Percentiles rank a stretch among this genome's conserved stretches.
Conservation (phyloP, 345 rosid species). For the Eucalyptus guilfoylei region DNA sequence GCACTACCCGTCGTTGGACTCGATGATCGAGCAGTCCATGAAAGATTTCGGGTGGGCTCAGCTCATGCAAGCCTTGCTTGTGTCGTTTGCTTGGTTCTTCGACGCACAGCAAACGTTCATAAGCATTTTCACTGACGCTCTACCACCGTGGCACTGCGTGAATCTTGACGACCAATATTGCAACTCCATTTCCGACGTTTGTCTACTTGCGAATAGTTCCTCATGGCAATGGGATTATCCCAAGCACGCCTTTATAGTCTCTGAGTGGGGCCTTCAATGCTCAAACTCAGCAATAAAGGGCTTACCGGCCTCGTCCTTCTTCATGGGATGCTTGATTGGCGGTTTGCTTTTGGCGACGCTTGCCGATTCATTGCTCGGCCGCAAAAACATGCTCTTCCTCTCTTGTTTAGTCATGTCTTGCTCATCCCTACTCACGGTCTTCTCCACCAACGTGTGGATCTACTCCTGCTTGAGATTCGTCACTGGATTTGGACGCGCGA, state of each 20-base stretch:
- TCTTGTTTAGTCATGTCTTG: slow-evolving; percentile 33
- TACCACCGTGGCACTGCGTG: slow-evolving; percentile 49
- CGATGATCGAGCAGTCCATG: slow-evolving; percentile 21
- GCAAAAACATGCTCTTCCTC: slow-evolving; percentile 39
- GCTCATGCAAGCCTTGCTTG: slow-evolving; percentile 35
- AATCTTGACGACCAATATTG: neutral
- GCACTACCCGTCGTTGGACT: slow-evolving; percentile 15
- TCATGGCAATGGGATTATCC: slow-evolving; percentile 41
- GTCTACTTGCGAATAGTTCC: slow-evolving; percentile 18
- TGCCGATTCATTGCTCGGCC: slow-evolving; percentile 48
- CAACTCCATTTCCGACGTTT: slow-evolving; percentile 6
- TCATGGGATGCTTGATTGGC: slow-evolving; percentile 45
- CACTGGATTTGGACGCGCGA: slow-evolving; percentile 37
- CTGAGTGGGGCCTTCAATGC: slow-evolving; percentile 49
- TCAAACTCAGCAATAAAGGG: slow-evolving; percentile 25
- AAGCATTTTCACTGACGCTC: slow-evolving; percentile 42
- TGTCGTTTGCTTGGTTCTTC: slow-evolving; percentile 36
- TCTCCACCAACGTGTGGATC: slow-evolving; percentile 15
- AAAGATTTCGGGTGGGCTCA: slow-evolving; percentile 26
- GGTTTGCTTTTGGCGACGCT: slow-evolving; percentile 34
- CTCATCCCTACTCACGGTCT: slow-evolving; percentile 20
- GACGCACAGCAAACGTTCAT: slow-evolving; percentile 64
- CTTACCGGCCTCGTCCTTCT: slow-evolving; percentile 53
- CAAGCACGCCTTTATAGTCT: slow-evolving; percentile 17
- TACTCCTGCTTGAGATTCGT: slow-evolving; percentile 10